Evolutionary conservation across 306 rosid genomes (phyloP).

Genomic region (Lathyrus tuberosus): DNA sequence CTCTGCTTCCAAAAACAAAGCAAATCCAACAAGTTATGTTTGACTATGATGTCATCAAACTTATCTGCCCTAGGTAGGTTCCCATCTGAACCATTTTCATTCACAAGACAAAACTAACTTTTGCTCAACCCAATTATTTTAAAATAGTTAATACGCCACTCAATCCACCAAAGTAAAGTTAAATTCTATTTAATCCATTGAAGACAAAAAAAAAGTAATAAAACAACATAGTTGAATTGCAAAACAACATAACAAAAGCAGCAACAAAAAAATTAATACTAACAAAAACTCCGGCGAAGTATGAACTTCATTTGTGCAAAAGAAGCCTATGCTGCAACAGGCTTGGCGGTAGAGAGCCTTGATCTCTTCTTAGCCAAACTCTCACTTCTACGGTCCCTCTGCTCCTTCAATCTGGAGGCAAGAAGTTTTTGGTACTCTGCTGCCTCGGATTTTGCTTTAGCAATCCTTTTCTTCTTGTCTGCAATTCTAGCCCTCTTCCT

Average conservation of each 20-base stretch:
- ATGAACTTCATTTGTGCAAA: conserved; percentile 28
- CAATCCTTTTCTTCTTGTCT: conserved; percentile 49
- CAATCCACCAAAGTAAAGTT: not conserved
- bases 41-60: too few relatives aligned
- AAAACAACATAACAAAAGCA: conserved; percentile 21
- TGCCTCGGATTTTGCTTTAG: conserved; percentile 48
- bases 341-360: conserved; percentile 42
- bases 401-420: conserved; percentile 50
- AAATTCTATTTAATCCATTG: conserved; percentile 11
- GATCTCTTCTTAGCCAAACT: conserved; percentile 50
- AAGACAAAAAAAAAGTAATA: conserved; percentile 3
- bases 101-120: too few relatives aligned
- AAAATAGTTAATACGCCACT: too few relatives aligned
- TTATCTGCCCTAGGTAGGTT: too few relatives aligned
- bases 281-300: conserved; percentile 39
- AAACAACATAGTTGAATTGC: not conserved
- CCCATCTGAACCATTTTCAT: too few relatives aligned
- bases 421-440: conserved; percentile 52
- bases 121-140: too few relatives aligned
- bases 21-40: too few relatives aligned
- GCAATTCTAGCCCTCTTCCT: conserved; percentile 50
- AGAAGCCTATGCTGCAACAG: conserved; percentile 18
- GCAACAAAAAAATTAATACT: conserved; percentile 15
- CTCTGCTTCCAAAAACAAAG: too few relatives aligned
- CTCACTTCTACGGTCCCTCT: conserved; percentile 46